A percentile compares a stretch with the other conserved stretches of the same genome.
Conservation (phyloP, 2,329 filamentous ascomycete species). For the Alternaria brassicicola region DNA sequence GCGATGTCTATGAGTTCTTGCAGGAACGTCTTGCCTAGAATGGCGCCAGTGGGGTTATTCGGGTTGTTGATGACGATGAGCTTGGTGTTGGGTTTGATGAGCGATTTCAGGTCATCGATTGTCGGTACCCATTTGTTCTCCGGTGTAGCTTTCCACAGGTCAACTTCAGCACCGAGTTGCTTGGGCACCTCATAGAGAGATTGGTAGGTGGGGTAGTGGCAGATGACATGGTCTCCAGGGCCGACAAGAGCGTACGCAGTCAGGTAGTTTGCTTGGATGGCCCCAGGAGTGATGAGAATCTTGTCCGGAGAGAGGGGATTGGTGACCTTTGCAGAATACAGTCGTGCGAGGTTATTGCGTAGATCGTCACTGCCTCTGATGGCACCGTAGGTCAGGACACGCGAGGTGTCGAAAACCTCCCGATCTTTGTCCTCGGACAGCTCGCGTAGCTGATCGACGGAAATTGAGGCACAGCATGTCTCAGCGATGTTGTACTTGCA, state of each 20-base stretch:
- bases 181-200: conserved; percentile 79
- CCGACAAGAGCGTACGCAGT: conserved; percentile 73
- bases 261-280: conserved; percentile 86
- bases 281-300: conserved; percentile 78
- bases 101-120: conserved; percentile 65
- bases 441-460: conserved; percentile 68
- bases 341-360: conserved; percentile 66
- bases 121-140: conserved; percentile 71
- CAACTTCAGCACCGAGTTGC: conserved; percentile 76
- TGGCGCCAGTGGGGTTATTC: conserved; percentile 80
- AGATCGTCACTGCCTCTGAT: conserved; percentile 72
- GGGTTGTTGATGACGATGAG: conserved; percentile 76
- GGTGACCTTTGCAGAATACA: conserved; percentile 65
- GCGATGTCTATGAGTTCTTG: conserved; percentile 69
- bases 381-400: conserved; percentile 72
- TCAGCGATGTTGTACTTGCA: conserved; percentile 75
- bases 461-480: conserved; percentile 78
- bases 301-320: conserved; percentile 62
- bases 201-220: conserved; percentile 83
- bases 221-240: conserved; percentile 81
- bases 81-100: conserved; percentile 74
- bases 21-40: conserved; percentile 68
- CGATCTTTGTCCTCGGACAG: conserved; percentile 63
- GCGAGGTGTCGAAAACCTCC: conserved; percentile 59
- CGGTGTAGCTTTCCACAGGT: conserved; percentile 73